Base-by-base conservation (phyloP, 2,329 filamentous ascomycete genomes). In the Neoascochyta sp. region DNA sequence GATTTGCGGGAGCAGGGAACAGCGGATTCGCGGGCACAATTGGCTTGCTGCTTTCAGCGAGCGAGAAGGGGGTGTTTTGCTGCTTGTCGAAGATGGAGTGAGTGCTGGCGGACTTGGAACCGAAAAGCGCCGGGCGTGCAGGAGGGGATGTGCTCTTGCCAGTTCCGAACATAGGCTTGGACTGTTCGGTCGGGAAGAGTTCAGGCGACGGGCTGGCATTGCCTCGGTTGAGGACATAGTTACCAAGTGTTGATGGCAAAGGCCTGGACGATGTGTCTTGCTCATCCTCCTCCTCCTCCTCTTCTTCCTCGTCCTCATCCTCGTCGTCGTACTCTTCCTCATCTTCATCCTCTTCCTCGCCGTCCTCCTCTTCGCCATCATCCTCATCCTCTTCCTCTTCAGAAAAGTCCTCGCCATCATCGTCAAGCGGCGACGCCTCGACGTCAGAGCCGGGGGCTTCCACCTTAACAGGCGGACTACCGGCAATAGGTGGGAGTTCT, bases 1-100 rank as follows among this genome's bases (percentile, higher is more conserved):
- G 40, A 69, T 14, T 38, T 19, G 75, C 67, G 18, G 64, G 59
- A 24, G 74, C 75, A 7, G 76, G 66, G 32, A 84, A 75, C 14
- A 73, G 72, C 67, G 34, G 44, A 30, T 37, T 32, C 3, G 55
- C 55, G 6, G 47, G 34, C 20, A 42, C 41, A 14, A 23, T 16
- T 16, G 38, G 23, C 24, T 43, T 39, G 17, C 26, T 22, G 7
- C 28, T 28, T 11, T 44, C 35, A 10, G 32, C 37, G 4, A 34
- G 21, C 8, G 39, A 33, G 29, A 46, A 46, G 10, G 39, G 22
- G 7, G 29, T 28, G 16, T 41, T 45, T 14, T 39, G 31, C 23
- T 35, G 36, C 19, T 51, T 43, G 4, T 41, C 46, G 15, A 55
- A 54, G 5, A 50, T 24, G 7, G 46, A 32, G 7, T 38, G 34